Evolutionary conservation across 768 basidiomycete species (phyloP).

Genomic region (Collybia nuda): DNA sequence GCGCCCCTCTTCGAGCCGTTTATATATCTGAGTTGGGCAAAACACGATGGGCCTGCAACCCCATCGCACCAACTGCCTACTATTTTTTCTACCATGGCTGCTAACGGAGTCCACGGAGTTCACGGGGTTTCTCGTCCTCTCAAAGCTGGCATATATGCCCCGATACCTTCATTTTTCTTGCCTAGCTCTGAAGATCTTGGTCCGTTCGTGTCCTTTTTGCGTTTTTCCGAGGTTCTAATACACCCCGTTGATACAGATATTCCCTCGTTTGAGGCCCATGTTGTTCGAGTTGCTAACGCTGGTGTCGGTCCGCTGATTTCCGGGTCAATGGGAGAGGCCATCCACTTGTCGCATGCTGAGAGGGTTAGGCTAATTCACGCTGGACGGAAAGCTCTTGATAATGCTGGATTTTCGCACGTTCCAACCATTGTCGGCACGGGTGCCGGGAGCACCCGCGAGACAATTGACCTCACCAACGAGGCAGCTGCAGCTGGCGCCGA

Average conservation of each 20-base stretch:
- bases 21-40: slow-evolving; percentile 18
- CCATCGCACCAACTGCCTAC: slow-evolving; percentile 12
- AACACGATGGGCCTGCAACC: slow-evolving; percentile 12
- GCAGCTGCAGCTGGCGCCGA: slow-evolving; percentile 88
- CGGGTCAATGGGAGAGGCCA: slow-evolving; percentile 87
- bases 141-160: slow-evolving; percentile 77
- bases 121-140: slow-evolving; percentile 52
- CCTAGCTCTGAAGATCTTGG: slow-evolving; percentile 79
- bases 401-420: slow-evolving; percentile 50
- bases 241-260: slow-evolving; percentile 46
- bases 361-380: slow-evolving; percentile 62
- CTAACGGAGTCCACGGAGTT: slow-evolving; percentile 32
- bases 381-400: slow-evolving; percentile 72
- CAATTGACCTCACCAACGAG: slow-evolving; percentile 69
- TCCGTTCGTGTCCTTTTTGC: slow-evolving; percentile 31
- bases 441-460: slow-evolving; percentile 80
- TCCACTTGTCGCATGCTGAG: slow-evolving; percentile 69
- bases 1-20: slow-evolving; percentile 13
- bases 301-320: slow-evolving; percentile 73
- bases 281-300: slow-evolving; percentile 59
- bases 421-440: slow-evolving; percentile 86
- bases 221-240: slow-evolving; percentile 7
- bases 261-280: slow-evolving; percentile 64
- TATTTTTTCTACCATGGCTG: slow-evolving; percentile 34
- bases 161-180: slow-evolving; percentile 85